Conservation (phyloP, 164 flowering plant genomes). For the Magnolia sinica region DNA sequence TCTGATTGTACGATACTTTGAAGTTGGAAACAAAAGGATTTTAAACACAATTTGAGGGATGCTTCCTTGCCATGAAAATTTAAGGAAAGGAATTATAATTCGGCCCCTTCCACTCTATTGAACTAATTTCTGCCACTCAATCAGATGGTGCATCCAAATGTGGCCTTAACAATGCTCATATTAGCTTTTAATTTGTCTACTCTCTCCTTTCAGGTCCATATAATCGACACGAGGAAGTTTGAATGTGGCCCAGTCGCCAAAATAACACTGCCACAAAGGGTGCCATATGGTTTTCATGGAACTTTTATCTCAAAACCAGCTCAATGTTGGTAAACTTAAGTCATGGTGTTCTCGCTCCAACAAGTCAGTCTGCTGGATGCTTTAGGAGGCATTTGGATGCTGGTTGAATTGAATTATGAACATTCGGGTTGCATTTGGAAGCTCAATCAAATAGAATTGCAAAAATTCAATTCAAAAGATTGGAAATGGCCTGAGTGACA, state of each 20-base stretch:
- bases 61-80: too few relatives aligned
- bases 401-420: background rate
- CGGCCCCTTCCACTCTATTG: background rate
- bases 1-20: too few relatives aligned
- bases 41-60: too few relatives aligned
- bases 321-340: background rate
- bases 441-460: too few relatives aligned
- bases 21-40: too few relatives aligned
- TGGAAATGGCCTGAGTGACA: too few relatives aligned
- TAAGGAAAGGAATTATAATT: too few relatives aligned
- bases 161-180: background rate
- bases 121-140: background rate
- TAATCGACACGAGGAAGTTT: slow-evolving; percentile 49
- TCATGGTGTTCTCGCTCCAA: background rate
- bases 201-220: slow-evolving; percentile 37
- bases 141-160: background rate
- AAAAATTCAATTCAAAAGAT: too few relatives aligned
- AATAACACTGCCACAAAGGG: slow-evolving; percentile 42
- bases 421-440: background rate
- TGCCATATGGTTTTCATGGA: slow-evolving; percentile 59
- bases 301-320: slow-evolving; percentile 16
- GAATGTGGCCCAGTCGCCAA: slow-evolving; percentile 39
- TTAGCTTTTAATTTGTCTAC: background rate
- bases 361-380: background rate
- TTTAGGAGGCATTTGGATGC: background rate